Base-by-base conservation (phyloP, 805 yeast genomes). In the Komagataella mondaviorum region DNA sequence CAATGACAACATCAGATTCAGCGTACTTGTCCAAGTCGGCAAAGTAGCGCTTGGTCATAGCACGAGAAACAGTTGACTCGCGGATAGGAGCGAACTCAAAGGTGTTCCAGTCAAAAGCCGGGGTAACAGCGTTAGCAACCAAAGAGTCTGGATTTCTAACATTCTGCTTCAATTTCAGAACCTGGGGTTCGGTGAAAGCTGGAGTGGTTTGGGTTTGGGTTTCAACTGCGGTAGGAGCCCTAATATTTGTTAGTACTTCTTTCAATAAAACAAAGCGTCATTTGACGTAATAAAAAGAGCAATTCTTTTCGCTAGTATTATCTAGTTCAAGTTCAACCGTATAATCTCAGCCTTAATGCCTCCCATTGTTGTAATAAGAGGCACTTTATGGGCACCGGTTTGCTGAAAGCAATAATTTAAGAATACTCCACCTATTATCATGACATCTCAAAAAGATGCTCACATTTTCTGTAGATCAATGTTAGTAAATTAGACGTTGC, bases 31-130 rank as follows among this genome's bases (percentile, higher is more conserved):
- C 85, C 60, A 84, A 65, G 61, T 84, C 90, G 44, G 77, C 75
- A 62, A 83, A 84, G 68, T 84, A 84, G 56, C 90, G 77, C 53
- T 70, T 71, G 46, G 89, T 83, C 90, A 84, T 84, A 39, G 90
- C 91, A 55, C 90, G 75, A 6, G 89, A 81, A 39, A 85, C 90
- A 2, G 85, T 80, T 6, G 88, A 80, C 68, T 84, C 91, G 54
- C 89, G 74, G 59, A 84, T 84, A 52, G 88, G 88, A 12, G 80
- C 75, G 66, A 84, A 84, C 58, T 73, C 68, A 68, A 84, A 84
- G 47, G 71, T 69, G 14, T 80, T 78, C 91, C 91, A 84, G 62
- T 81, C 83, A 50, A 56, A 62, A 47, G 57, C 66, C 12, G 68
- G 61, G 22, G 59, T 48, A 17, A 62, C 60, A 14, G 67, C 64